These are phyloP conservation scores for Penicillium psychrosexuale DNA, from an alignment of 2,329 filamentous ascomycete species.

Conservation along the genomic window DNA sequence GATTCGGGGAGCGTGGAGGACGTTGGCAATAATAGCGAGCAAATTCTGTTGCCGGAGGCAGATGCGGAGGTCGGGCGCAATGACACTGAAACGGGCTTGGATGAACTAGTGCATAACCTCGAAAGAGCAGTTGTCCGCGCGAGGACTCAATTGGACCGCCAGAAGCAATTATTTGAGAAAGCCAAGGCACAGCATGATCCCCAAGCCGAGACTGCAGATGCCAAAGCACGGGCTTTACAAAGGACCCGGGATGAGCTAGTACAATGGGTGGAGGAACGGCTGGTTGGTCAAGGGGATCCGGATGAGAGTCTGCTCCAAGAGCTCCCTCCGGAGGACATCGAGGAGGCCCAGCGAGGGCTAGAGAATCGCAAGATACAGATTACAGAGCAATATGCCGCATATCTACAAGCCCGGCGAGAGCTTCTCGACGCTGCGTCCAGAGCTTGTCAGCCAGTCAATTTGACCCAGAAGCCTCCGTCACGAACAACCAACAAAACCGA, in stretches of 20 bases:
- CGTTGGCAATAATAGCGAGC: constrained; percentile 19
- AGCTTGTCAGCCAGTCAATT: constrained; percentile 34
- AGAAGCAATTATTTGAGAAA: constrained; percentile 36
- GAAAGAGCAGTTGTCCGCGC: constrained; percentile 41
- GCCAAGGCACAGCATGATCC: constrained; percentile 27
- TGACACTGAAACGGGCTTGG: constrained; percentile 22
- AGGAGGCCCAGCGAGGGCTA: constrained; percentile 28
- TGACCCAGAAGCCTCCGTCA: constrained; percentile 21
- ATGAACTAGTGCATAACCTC: constrained; percentile 37
- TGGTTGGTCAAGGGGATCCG: constrained; percentile 37
- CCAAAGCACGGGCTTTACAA: constrained; percentile 40
- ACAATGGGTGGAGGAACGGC: constrained; percentile 51
- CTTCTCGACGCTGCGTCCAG: constrained; percentile 37
- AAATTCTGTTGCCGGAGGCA: constrained; percentile 17
- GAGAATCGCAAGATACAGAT: constrained; percentile 35
- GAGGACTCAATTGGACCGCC: constrained; percentile 35
- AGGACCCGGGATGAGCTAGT: constrained; percentile 49
- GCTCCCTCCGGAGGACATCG: constrained; percentile 30
- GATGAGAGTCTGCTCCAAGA: constrained; percentile 30
- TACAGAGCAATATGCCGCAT: constrained; percentile 35
- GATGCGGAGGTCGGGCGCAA: constrained; percentile 14
- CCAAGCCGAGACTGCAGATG: constrained; percentile 8
- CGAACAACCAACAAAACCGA: constrained; percentile 17
- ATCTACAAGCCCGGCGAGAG: constrained; percentile 36
- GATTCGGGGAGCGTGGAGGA: constrained; percentile 21